phyloP scores from a whole-genome alignment of 305 asterid species.

The Plantago coronopus region DNA sequence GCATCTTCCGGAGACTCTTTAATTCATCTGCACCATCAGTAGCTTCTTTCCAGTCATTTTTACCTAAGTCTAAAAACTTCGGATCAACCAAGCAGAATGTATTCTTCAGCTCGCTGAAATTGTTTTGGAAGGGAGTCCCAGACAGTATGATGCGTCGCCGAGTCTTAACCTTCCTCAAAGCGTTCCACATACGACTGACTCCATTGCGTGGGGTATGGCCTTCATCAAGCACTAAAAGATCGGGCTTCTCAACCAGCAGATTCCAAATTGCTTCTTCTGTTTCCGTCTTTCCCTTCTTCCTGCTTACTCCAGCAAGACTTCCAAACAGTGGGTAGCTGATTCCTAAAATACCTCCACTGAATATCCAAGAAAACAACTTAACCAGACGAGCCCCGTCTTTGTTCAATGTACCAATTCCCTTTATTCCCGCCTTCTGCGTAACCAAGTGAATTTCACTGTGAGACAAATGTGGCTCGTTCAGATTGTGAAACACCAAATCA shows the following conservation, averaged over 20 bases:
- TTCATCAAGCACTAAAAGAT: conserved; percentile 64
- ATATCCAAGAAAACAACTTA: conserved; percentile 50
- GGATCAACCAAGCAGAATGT: conserved; percentile 63
- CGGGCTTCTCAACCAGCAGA: conserved; percentile 42
- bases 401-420: conserved; percentile 10
- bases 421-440: conserved; percentile 1
- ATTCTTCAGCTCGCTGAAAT: conserved; percentile 47
- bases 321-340: conserved; percentile 46
- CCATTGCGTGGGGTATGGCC: conserved; percentile 75
- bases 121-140: conserved; percentile 80
- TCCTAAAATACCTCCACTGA: conserved; percentile 43
- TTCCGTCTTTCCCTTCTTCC: conserved; percentile 1
- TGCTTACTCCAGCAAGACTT: conserved; percentile 31
- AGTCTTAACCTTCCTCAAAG: conserved; percentile 42
- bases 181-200: conserved; percentile 44
- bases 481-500: conserved; percentile 45
- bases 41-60: conserved; percentile 31
- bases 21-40: conserved; percentile 23
- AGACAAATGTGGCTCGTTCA: conserved; percentile 31
- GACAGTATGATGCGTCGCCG: conserved; percentile 54
- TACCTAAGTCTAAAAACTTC: conserved; percentile 21
- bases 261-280: conserved; percentile 24
- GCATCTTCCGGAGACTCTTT: conserved; percentile 35
- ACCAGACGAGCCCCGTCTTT: conserved; percentile 24
- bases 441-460: conserved; percentile 33